Evolutionary conservation across 1,284 basidiomycete genomes (phyloP), one percentile per base, ranked within the genome.

Genomic region (Phellinidium pouzarii): DNA sequence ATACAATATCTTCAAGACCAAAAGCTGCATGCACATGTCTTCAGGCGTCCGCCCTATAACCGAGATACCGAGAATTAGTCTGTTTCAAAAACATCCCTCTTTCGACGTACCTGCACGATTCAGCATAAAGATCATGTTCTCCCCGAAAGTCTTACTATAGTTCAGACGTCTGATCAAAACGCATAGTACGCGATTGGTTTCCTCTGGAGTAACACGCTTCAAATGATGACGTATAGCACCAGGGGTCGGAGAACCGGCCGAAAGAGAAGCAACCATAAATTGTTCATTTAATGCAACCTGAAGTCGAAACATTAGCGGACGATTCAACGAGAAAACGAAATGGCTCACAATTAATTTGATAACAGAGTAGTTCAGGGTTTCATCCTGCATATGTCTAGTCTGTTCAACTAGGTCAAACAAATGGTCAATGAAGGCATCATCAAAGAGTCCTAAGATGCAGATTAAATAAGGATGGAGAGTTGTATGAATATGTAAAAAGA

Each of bases 91-190:
- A 25, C 64, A 38, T 59, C 48, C 36, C 19, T 6, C 22, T 20
- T 7, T 12, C 8, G 38, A 78, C 87, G 63, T 63, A 92, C 91
- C 77, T 43, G 94, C 90, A 55, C 95, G 84, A 64, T 99, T 99
- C 40, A 99, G 75, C 87, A 99, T 99, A 67, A 97, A 99, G 58
- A 99, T 97, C 75, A 99, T 81, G 64, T 98, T 99, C 71, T 95
- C 94, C 12, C 94, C 94, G 67, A 99, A 97, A 0, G 95, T 97
- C 71, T 92, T 93, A 68, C 84, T 91, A 9, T 81, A 82, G 6
- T 89, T 84, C 31, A 93, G 68, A 12, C 94, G 81, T 22, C 86
- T 76, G 75, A 91, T 88, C 25, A 99, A 75, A 0, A 95, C 84
- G 22, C 82, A 76, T 36, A 98, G 70, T 0, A 98, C 86, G 14